phyloP scores from a whole-genome alignment of 2,329 filamentous ascomycete species.

The Microdochium trichocladiopsis region DNA sequence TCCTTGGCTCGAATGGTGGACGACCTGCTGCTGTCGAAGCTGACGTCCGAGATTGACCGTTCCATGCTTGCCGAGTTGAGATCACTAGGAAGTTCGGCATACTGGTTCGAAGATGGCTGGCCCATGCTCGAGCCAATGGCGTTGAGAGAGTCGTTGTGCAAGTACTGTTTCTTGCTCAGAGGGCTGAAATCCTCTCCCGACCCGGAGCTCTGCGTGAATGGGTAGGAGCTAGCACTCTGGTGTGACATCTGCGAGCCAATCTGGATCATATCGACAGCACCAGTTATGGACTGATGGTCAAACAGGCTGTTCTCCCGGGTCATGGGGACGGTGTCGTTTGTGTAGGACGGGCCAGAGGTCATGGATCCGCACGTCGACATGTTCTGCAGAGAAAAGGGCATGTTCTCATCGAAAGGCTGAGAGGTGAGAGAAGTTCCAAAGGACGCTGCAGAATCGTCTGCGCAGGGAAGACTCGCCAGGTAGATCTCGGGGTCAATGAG shows the following conservation, averaged over 20 bases:
- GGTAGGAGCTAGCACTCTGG: slow-evolving; percentile 13
- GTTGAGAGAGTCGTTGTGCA: slow-evolving; percentile 20
- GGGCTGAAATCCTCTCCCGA: slow-evolving; percentile 14
- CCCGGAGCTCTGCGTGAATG: slow-evolving; percentile 11
- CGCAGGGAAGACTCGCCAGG: slow-evolving; percentile 19
- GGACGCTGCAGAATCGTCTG: slow-evolving; percentile 8
- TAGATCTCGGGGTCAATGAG: slow-evolving; percentile 31
- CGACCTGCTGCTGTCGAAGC: slow-evolving; percentile 34
- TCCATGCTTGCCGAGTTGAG: slow-evolving; percentile 32
- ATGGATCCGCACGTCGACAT: slow-evolving; percentile 26
- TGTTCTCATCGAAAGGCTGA: slow-evolving; percentile 4
- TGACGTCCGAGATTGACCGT: slow-evolving; percentile 38
- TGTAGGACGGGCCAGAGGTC: slow-evolving; percentile 22
- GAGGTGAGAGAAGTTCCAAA: slow-evolving; percentile 7
- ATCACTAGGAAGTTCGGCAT: slow-evolving; percentile 21
- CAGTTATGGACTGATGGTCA: slow-evolving; percentile 17
- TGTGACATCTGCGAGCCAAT: slow-evolving; percentile 24
- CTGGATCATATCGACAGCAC: slow-evolving; percentile 22
- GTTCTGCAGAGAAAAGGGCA: slow-evolving; percentile 13
- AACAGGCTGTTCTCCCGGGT: slow-evolving; percentile 22
- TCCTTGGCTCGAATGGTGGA: slow-evolving; percentile 39
- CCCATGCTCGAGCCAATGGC: slow-evolving; percentile 29
- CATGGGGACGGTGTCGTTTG: slow-evolving; percentile 20
- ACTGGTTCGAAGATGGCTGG: slow-evolving; percentile 17
- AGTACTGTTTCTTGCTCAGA: slow-evolving; percentile 15